Conservation (phyloP, 345 rosid genomes). For the Salix udensis region DNA sequence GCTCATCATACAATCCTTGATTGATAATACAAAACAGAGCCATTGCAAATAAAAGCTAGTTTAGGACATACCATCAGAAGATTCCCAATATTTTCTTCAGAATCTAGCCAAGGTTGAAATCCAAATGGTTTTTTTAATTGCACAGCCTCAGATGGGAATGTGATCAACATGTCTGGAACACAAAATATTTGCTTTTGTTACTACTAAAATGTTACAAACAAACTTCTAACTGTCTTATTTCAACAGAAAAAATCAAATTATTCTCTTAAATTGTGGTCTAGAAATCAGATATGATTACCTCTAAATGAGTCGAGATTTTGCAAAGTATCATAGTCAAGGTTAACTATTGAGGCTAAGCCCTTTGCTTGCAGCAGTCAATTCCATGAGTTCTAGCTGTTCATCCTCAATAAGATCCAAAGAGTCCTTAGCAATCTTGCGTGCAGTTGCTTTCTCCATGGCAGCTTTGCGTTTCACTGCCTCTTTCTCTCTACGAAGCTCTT, state of each 20-base stretch:
- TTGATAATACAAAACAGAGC: not conserved
- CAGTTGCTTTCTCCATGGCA: slow-evolving; percentile 97
- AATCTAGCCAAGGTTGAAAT: slow-evolving; percentile 80
- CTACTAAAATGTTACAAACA: not conserved
- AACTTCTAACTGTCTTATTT: not conserved
- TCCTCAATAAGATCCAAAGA: slow-evolving; percentile 98
- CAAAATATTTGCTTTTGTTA: slow-evolving; percentile 1
- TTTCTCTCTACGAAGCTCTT: slow-evolving; percentile 82
- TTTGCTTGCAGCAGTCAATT: slow-evolving; percentile 84
- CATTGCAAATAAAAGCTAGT: not conserved
- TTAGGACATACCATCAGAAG: slow-evolving; percentile 78
- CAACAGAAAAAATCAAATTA: not conserved
- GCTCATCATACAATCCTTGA: not conserved
- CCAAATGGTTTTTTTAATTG: slow-evolving; percentile 71
- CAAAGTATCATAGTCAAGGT: slow-evolving; percentile 76
- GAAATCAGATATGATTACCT: slow-evolving; percentile 39
- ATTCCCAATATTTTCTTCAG: slow-evolving; percentile 81
- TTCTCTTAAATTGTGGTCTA: not conserved
- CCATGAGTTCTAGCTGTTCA: slow-evolving; percentile 99
- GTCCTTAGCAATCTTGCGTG: slow-evolving; percentile 93
- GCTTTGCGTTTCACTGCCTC: slow-evolving; percentile 78
- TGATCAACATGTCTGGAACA: slow-evolving; percentile 60
- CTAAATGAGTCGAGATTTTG: slow-evolving; percentile 78
- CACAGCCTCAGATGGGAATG: slow-evolving; percentile 67
- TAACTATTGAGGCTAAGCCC: slow-evolving; percentile 69